Conservation (phyloP, 2,329 filamentous ascomycete genomes). For the Alternaria sp. region DNA sequence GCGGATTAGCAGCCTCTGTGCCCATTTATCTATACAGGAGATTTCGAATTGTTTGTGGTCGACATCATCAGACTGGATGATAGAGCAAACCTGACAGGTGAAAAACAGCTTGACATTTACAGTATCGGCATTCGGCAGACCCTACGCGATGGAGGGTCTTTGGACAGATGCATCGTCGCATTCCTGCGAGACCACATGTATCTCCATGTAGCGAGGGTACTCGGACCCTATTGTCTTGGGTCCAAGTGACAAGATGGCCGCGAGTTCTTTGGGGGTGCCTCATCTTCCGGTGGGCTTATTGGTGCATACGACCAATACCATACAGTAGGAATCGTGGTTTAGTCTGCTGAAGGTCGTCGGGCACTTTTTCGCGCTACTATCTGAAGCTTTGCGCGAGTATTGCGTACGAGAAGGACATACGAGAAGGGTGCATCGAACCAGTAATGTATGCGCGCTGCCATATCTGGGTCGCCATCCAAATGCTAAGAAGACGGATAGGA, state of each 20-base stretch:
- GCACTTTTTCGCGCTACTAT: neutral
- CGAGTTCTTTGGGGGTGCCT: neutral
- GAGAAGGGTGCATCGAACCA: too few relatives aligned
- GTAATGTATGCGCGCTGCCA: too few relatives aligned
- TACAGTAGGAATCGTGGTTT: too few relatives aligned
- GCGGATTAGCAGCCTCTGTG: neutral
- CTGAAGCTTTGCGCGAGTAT: neutral
- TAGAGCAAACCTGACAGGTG: neutral
- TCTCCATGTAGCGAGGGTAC: neutral
- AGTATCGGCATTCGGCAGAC: fast-evolving
- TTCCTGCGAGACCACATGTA: too few relatives aligned
- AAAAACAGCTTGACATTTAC: neutral
- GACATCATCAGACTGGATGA: too few relatives aligned
- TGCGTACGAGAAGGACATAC: too few relatives aligned
- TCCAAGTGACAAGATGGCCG: neutral
- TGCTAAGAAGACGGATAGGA: too few relatives aligned
- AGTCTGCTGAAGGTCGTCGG: neutral
- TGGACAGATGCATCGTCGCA: neutral
- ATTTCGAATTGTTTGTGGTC: neutral
- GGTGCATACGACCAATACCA: neutral
- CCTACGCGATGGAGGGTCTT: neutral
- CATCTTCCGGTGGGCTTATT: neutral
- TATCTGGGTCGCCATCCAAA: too few relatives aligned
- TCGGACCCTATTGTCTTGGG: neutral
- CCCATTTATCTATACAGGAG: neutral